A percentile compares a stretch with the other conserved stretches of the same genome.
phyloP scores from a whole-genome alignment of 208 protist species.

The Crithidia thermophila region DNA sequence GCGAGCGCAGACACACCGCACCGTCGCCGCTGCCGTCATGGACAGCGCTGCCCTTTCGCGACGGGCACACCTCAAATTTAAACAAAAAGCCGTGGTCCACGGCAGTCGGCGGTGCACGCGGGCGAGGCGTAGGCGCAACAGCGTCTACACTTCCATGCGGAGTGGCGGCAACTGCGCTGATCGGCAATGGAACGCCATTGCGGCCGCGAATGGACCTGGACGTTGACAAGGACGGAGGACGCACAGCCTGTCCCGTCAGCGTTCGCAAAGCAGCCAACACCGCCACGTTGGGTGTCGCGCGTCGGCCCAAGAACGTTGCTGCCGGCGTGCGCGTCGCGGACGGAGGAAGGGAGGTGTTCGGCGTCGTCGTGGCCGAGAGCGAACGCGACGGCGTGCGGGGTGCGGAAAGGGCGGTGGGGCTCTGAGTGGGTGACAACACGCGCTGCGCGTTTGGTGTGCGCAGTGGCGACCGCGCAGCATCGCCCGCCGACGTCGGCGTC shows the following conservation, averaged over 20 bases:
- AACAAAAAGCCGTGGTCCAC: slow-evolving; percentile 22
- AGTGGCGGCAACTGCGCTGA: neutral
- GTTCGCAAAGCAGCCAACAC: slow-evolving; percentile 4
- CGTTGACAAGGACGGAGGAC: neutral
- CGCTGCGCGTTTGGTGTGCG: neutral
- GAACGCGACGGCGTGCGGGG: neutral
- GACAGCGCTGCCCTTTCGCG: neutral
- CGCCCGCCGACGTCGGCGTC: no score
- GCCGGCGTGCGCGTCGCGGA: no score
- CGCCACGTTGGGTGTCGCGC: neutral
- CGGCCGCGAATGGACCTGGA: neutral
- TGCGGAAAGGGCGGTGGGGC: neutral
- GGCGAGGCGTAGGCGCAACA: neutral
- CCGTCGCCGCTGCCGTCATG: neutral
- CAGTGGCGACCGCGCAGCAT: no score
- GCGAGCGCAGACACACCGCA: slow-evolving; percentile 17
- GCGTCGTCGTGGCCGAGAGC: neutral
- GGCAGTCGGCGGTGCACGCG: neutral
- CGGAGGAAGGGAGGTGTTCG: no score
- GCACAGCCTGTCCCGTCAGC: neutral
- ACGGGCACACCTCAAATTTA: slow-evolving; percentile 23
- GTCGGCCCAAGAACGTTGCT: neutral
- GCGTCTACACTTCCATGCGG: neutral
- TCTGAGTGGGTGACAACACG: neutral
- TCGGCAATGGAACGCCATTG: no score